phyloP scores from a whole-genome alignment of 2,329 filamentous ascomycete species.

The Xylariaceae sp. region DNA sequence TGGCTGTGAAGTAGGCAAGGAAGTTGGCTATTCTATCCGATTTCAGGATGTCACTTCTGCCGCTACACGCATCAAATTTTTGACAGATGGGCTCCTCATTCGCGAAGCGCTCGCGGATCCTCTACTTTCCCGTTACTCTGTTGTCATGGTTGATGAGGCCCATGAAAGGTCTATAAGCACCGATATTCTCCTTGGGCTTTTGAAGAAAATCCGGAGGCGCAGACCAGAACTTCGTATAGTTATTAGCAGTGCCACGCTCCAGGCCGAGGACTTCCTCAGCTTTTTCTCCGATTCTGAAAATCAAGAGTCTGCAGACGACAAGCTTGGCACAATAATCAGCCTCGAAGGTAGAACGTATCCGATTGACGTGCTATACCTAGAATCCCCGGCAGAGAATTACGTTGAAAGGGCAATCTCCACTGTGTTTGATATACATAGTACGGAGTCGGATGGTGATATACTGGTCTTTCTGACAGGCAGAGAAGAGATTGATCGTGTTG shows the following conservation, averaged over 20 bases:
- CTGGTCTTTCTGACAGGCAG: constrained; percentile 87
- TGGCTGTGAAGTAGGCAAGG: constrained; percentile 77
- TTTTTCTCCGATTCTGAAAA: constrained; percentile 60
- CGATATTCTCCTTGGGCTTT: constrained; percentile 78
- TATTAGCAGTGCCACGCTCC: constrained; percentile 87
- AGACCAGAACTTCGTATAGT: constrained; percentile 80
- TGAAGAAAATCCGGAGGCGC: constrained; percentile 83
- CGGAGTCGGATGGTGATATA: constrained; percentile 78
- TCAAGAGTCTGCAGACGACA: constrained; percentile 27
- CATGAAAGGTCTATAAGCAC: constrained; percentile 92
- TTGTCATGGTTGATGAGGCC: constrained; percentile 97
- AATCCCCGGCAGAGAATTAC: constrained; percentile 76
- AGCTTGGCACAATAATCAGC: constrained; percentile 61
- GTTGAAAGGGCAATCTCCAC: constrained; percentile 76
- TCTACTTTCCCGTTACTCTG: constrained; percentile 80
- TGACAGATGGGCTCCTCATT: constrained; percentile 88
- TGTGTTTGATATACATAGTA: constrained; percentile 79
- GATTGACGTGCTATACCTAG: constrained; percentile 78
- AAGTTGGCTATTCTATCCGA: constrained; percentile 86
- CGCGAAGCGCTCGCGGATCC: constrained; percentile 92
- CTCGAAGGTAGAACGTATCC: constrained; percentile 84
- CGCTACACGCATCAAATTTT: constrained; percentile 83
- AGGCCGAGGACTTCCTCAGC: constrained; percentile 75
- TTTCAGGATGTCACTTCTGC: constrained; percentile 89
- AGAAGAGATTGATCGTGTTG: constrained; percentile 80